A percentile compares a stretch with the other conserved stretches of the same genome.
Evolutionary conservation across 192 early-diverging fungal genomes (phyloP).

Genomic region (Pilobolus umbonatus): DNA sequence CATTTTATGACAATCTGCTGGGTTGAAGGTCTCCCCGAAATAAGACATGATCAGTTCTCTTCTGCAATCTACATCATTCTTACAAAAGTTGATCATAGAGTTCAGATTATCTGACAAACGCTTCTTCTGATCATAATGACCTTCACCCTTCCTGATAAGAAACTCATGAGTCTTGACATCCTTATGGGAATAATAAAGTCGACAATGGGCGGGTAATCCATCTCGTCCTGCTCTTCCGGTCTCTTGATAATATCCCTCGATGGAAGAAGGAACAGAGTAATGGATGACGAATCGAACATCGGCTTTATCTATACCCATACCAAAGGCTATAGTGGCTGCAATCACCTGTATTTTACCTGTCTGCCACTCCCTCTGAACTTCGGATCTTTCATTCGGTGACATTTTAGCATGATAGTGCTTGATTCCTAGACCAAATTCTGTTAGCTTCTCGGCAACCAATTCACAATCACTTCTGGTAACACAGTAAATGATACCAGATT

Average conservation of each 20-base stretch:
- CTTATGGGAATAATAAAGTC: conserved; percentile 63
- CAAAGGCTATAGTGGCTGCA: conserved; percentile 95
- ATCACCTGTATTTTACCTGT: conserved; percentile 69
- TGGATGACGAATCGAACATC: conserved; percentile 97
- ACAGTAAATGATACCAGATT: conserved; percentile 94
- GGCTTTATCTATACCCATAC: conserved; percentile 97
- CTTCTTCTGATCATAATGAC: conserved; percentile 78
- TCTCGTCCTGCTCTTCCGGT: conserved; percentile 95
- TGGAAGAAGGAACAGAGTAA: conserved; percentile 77
- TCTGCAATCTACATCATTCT: conserved; percentile 83
- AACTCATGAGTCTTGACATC: conserved; percentile 71
- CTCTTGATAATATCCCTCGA: conserved; percentile 97
- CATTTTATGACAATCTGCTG: conserved; percentile 57
- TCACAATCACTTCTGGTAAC: conserved; percentile 75
- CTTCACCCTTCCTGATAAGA: conserved; percentile 80
- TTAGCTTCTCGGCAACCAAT: conserved; percentile 67
- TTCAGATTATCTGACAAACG: conserved; percentile 58
- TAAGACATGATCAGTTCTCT: conserved; percentile 84
- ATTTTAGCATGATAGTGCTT: conserved; percentile 89
- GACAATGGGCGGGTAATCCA: conserved; percentile 76
- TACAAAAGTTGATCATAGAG: conserved; percentile 74
- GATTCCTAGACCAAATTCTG: conserved; percentile 53
- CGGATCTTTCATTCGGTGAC: conserved; percentile 66
- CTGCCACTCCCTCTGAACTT: conserved; percentile 84
- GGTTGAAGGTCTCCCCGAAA: conserved; percentile 83